A percentile compares a stretch with the other conserved stretches of the same genome.
Evolutionary conservation across 176 grass and related monocot genomes (phyloP).

Genomic region (Eleusine indica): DNA sequence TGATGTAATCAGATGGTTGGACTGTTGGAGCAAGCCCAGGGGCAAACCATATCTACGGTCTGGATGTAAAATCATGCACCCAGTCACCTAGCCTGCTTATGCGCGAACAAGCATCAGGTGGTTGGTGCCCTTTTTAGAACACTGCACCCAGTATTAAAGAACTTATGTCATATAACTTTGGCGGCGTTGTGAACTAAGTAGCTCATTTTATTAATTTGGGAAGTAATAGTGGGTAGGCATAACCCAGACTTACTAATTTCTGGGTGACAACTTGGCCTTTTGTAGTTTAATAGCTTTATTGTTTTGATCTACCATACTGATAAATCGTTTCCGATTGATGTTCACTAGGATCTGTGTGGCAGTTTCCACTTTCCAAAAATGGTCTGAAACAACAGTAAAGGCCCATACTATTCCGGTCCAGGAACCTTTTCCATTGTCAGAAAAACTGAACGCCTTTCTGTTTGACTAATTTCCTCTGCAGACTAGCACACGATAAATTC

Average conservation of each 20-base stretch:
- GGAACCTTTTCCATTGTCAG: slow-evolving; percentile 25
- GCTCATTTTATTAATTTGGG: not conserved
- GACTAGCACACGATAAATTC: not conserved
- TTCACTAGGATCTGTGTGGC: not conserved
- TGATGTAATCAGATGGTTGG: slow-evolving; percentile 9
- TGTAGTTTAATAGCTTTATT: slow-evolving; percentile 11
- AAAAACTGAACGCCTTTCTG: slow-evolving; percentile 30
- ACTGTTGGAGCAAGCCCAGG: not conserved
- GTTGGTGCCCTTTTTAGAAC: not conserved
- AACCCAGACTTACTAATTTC: slow-evolving; percentile 1
- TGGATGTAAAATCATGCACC: not conserved
- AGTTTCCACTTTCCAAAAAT: not conserved
- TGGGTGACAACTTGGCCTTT: not conserved
- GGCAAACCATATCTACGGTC: not conserved
- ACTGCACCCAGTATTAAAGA: not conserved
- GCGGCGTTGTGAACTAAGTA: not conserved
- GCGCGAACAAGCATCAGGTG: not conserved
- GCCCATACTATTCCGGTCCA: slow-evolving; percentile 26
- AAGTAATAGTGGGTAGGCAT: not conserved
- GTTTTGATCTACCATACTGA: not conserved
- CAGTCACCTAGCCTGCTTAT: not conserved
- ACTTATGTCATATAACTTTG: not conserved
- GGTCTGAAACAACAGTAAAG: not conserved
- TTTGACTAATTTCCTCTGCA: slow-evolving; percentile 4
- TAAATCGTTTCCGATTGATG: not conserved